A percentile compares a stretch with the other conserved stretches of the same genome.
These are phyloP conservation scores for Cicer cuneatum DNA, from an alignment of 306 rosid species.

Conservation along the genomic window DNA sequence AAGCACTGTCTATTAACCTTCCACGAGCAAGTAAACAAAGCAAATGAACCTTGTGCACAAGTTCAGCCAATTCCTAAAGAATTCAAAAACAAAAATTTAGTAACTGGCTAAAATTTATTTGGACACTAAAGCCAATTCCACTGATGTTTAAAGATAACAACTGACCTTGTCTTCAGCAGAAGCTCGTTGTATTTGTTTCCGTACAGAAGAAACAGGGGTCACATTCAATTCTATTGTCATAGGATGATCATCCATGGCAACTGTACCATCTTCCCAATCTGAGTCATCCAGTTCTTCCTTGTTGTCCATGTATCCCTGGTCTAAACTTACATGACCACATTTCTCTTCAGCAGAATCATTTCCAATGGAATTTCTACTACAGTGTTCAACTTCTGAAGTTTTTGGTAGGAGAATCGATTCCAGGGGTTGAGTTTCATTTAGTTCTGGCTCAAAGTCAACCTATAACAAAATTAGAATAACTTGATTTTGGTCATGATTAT, in stretches of 20 bases:
- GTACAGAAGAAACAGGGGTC: constrained; percentile 57
- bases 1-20: constrained; percentile 78
- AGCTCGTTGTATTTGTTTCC: constrained; percentile 66
- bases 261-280: constrained; percentile 90
- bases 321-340: constrained; percentile 48
- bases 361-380: constrained; percentile 48
- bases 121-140: constrained; percentile 44
- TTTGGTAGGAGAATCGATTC: constrained; percentile 46
- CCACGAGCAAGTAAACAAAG: constrained; percentile 96
- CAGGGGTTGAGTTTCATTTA: constrained; percentile 44
- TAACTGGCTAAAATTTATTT: constrained; percentile 39
- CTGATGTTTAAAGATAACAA: constrained; percentile 29
- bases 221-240: constrained; percentile 74
- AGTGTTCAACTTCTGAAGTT: constrained; percentile 52
- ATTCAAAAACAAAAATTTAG: constrained; percentile 18
- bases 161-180: constrained; percentile 85
- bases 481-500: background rate
- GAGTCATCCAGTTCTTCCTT: constrained; percentile 69
- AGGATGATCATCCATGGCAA: constrained; percentile 51
- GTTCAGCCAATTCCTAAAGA: constrained; percentile 78
- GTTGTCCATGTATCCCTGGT: constrained; percentile 42
- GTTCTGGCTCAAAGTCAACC: constrained; percentile 51
- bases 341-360: constrained; percentile 48
- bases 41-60: constrained; percentile 87
- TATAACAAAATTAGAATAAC: constrained; percentile 49